phyloP scores from a whole-genome alignment of 1,284 basidiomycete species.

The Ustilago nuda region DNA sequence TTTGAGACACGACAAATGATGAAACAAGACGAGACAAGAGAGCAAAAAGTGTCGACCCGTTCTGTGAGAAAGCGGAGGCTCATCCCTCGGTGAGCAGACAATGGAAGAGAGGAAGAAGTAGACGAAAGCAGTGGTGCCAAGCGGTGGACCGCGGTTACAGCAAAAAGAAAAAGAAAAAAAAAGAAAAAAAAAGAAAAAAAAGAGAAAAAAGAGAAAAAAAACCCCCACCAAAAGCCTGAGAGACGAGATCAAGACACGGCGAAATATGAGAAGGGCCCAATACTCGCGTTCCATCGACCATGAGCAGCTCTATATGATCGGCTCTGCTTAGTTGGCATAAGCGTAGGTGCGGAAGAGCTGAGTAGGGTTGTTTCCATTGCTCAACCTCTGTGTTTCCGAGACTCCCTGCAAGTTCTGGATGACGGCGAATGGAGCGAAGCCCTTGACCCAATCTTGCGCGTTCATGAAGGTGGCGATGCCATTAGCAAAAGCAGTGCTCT shows the following conservation, averaged over 20 bases:
- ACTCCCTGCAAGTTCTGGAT: conserved; percentile 62
- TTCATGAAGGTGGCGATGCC: conserved; percentile 69
- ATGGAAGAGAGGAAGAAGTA: conserved; percentile 2
- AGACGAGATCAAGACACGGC: background rate
- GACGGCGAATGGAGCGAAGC: conserved; percentile 59
- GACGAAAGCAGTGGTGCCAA: background rate
- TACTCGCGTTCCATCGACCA: background rate
- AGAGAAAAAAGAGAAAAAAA: too few relatives aligned
- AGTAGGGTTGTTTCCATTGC: conserved; percentile 47
- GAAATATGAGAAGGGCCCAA: background rate
- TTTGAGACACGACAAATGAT: conserved; percentile 8
- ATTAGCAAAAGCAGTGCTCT: conserved; percentile 71
- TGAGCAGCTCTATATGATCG: background rate
- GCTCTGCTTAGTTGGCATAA: conserved; percentile 21
- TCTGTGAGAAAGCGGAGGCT: background rate
- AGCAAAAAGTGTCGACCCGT: background rate
- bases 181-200: too few relatives aligned
- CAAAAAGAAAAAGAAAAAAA: background rate
- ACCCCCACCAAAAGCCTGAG: too few relatives aligned
- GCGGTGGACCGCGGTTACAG: conserved; percentile 14
- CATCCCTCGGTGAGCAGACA: background rate
- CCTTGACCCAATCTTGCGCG: conserved; percentile 51
- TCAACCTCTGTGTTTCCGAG: conserved; percentile 42
- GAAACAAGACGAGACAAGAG: background rate
- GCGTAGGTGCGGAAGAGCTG: conserved; percentile 46